Conservation (phyloP, 2,329 filamentous ascomycete genomes). For the Fusarium staphyleae region DNA sequence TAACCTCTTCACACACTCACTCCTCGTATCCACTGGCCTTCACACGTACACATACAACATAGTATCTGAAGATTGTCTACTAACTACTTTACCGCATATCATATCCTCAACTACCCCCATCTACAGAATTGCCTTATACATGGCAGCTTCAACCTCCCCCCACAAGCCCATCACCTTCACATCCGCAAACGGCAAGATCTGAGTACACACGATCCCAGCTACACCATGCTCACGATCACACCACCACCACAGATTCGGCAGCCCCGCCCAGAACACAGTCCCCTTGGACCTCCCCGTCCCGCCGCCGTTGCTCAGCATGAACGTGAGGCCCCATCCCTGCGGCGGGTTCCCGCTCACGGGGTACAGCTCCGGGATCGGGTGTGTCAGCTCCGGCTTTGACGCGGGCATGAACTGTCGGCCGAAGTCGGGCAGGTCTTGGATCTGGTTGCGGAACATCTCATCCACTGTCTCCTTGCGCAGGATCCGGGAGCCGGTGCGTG, state of each 20-base stretch:
- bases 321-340: constrained; percentile 70
- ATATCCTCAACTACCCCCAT: too few species aligned
- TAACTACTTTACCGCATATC: too few species aligned
- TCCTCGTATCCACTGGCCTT: too few species aligned
- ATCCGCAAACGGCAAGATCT: constrained; percentile 60
- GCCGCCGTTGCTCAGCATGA: constrained; percentile 59
- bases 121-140: constrained; percentile 43
- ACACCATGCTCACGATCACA: constrained; percentile 65
- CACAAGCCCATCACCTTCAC: constrained; percentile 51
- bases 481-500: constrained; percentile 61
- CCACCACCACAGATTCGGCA: constrained; percentile 70
- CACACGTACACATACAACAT: too few species aligned
- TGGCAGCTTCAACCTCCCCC: constrained; percentile 48
- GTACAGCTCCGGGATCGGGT: constrained; percentile 59
- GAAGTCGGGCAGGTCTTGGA: constrained; percentile 62
- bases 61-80: too few species aligned
- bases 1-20: constrained; percentile 59
- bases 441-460: constrained; percentile 70
- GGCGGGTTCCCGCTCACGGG: constrained; percentile 53
- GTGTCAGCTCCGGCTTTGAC: constrained; percentile 58
- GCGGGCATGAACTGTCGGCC: constrained; percentile 53
- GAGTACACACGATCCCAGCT: constrained; percentile 58
- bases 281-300: constrained; percentile 59
- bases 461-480: constrained; percentile 65
- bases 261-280: constrained; percentile 64